These are phyloP conservation scores for Globisporangium cystogenes DNA, from an alignment of 352 stramenopile species.

Conservation along the genomic window DNA sequence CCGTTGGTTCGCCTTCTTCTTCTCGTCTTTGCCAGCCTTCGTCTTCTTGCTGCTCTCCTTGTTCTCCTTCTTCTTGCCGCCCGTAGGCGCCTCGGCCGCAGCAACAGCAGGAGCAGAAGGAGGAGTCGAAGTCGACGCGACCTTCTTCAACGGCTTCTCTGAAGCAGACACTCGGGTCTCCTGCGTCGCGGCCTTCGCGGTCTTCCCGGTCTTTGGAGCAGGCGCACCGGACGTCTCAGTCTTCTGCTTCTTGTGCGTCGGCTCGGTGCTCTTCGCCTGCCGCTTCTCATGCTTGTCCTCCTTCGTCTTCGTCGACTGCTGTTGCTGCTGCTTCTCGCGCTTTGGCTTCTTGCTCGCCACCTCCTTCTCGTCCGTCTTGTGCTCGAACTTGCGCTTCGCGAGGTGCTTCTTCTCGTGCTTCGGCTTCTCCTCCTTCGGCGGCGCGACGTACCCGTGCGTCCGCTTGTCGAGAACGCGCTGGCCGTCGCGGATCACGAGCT, in stretches of 20 bases:
- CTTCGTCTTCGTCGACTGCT: conserved; percentile 19
- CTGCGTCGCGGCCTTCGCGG: not conserved
- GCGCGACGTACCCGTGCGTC: conserved; percentile 74
- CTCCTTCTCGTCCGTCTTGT: conserved; percentile 10
- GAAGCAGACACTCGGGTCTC: not conserved
- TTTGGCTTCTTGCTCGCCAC: conserved; percentile 12
- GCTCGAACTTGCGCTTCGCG: conserved; percentile 19
- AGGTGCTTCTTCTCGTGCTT: conserved; percentile 11
- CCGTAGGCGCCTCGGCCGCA: not conserved
- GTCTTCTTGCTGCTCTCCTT: conserved; percentile 20
- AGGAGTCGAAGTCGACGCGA: too few species aligned
- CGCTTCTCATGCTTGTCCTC: conserved; percentile 17
- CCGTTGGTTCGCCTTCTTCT: conserved; percentile 22
- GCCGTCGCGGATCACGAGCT: conserved; percentile 74
- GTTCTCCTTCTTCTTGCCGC: conserved; percentile 9
- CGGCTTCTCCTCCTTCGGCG: conserved; percentile 52
- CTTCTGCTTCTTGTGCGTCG: conserved; percentile 8
- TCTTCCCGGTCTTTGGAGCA: not conserved
- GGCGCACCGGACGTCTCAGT: not conserved
- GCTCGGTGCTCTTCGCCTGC: conserved; percentile 13
- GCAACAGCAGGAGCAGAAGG: not conserved
- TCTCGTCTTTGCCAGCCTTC: conserved; percentile 19
- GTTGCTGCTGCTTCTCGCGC: conserved; percentile 11
- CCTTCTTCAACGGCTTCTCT: too few species aligned
- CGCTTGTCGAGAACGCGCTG: conserved; percentile 76